These are phyloP conservation scores for Lasiosphaeria ovina DNA, from an alignment of 495 filamentous ascomycete species.

Conservation along the genomic window DNA sequence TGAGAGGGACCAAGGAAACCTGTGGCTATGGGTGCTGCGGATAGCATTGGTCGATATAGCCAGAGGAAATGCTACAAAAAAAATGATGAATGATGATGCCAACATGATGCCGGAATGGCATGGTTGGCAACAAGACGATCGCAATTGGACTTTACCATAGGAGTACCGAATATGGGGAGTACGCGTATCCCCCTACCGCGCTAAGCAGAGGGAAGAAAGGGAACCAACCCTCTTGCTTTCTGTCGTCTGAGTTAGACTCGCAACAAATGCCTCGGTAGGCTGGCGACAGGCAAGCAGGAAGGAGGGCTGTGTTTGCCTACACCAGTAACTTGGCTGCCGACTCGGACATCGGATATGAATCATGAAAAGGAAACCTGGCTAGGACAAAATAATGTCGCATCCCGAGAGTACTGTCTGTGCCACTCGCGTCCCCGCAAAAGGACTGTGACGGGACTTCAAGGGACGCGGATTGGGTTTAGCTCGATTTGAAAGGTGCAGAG, in stretches of 20 bases:
- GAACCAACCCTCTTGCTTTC: background rate
- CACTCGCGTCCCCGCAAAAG: background rate
- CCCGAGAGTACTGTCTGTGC: background rate
- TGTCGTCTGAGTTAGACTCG: background rate
- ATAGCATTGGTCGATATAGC: slow-evolving; percentile 1
- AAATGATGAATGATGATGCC: background rate
- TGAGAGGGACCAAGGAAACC: background rate
- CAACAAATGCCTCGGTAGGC: background rate
- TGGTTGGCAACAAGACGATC: background rate
- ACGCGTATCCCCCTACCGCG: background rate
- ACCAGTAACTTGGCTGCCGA: background rate
- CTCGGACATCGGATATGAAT: background rate
- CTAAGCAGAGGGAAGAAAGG: background rate
- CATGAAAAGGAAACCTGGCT: background rate
- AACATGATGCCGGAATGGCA: background rate
- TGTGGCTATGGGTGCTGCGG: background rate
- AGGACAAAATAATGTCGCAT: background rate
- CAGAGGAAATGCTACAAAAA: background rate
- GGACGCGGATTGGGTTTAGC: background rate
- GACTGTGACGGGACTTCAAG: background rate
- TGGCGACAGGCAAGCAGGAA: background rate
- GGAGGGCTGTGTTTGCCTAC: background rate
- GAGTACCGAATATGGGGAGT: background rate
- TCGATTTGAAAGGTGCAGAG: background rate
- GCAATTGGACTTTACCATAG: background rate